A percentile compares a stretch with the other conserved stretches of the same genome.
These are phyloP conservation scores for Saccharomyces jurei DNA, from an alignment of 805 yeast species.

Conservation along the genomic window DNA sequence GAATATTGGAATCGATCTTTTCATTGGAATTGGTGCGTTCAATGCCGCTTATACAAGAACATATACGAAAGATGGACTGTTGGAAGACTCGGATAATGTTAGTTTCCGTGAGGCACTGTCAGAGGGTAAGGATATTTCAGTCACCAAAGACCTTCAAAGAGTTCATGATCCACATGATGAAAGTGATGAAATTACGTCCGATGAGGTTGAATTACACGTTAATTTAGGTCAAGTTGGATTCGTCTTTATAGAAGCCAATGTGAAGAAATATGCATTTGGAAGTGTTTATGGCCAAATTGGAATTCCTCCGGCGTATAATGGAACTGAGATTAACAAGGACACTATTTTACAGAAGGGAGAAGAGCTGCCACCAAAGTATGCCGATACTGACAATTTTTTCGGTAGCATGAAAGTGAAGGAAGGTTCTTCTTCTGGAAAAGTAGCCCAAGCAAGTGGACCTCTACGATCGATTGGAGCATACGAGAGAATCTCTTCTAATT, in stretches of 20 bases:
- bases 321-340: constrained; percentile 37
- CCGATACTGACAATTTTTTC: constrained; percentile 53
- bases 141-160: constrained; percentile 18
- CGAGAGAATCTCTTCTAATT: constrained; percentile 30
- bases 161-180: constrained; percentile 17
- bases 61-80: constrained; percentile 28
- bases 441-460: background rate
- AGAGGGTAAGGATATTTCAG: constrained; percentile 16
- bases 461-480: constrained; percentile 10
- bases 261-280: constrained; percentile 76
- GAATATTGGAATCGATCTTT: constrained; percentile 43
- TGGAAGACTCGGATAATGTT: constrained; percentile 31
- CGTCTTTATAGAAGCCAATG: constrained; percentile 77
- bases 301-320: constrained; percentile 38
- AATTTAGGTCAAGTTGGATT: constrained; percentile 72
- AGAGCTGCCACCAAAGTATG: constrained; percentile 60
- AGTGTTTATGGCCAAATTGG: constrained; percentile 37
- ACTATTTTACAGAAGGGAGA: constrained; percentile 63
- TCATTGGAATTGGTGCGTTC: constrained; percentile 34
- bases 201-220: constrained; percentile 41
- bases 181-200: constrained; percentile 18
- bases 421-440: constrained; percentile 26
- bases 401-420: constrained; percentile 20
- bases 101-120: constrained; percentile 21
- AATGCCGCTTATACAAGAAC: constrained; percentile 34